phyloP scores from a whole-genome alignment of 352 stramenopile genomes.

The Phytophthora nicotianae region DNA sequence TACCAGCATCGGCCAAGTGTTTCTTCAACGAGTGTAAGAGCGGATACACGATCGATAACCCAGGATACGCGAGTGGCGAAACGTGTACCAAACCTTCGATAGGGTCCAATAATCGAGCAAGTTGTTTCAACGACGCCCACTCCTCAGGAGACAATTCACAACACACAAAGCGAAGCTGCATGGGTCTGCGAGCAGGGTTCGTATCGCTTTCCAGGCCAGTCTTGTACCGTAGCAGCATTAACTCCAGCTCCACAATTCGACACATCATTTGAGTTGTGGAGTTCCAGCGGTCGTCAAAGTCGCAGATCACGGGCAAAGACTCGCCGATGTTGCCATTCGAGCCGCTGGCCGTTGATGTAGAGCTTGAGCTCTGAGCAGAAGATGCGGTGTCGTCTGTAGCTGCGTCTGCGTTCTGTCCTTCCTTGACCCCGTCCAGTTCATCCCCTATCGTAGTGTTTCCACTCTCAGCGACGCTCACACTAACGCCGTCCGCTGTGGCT shows the following conservation, averaged over 20 bases:
- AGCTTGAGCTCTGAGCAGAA: conserved; percentile 2
- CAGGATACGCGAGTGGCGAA: conserved; percentile 65
- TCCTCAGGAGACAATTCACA: conserved; percentile 73
- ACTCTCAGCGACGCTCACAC: conserved; percentile 32
- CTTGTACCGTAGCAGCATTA: conserved; percentile 77
- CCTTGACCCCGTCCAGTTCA: conserved; percentile 21
- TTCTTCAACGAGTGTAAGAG: conserved; percentile 76
- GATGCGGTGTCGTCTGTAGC: conserved; percentile 17
- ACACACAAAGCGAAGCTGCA: conserved; percentile 82
- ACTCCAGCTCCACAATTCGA: conserved; percentile 77
- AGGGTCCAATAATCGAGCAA: conserved; percentile 63
- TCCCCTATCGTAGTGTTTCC: conserved; percentile 25
- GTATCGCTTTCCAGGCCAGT: conserved; percentile 75
- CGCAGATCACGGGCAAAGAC: conserved; percentile 73
- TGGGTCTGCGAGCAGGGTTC: conserved; percentile 67
- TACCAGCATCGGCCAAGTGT: conserved; percentile 62
- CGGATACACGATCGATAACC: conserved; percentile 71
- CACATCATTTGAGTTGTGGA: conserved; percentile 83
- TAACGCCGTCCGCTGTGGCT: conserved; percentile 33
- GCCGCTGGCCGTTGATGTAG: neutral
- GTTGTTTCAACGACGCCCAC: conserved; percentile 72
- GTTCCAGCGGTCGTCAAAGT: conserved; percentile 81
- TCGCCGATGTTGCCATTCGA: conserved; percentile 23
- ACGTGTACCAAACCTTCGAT: conserved; percentile 75
- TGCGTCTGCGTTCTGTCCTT: conserved; percentile 14